phyloP scores from a whole-genome alignment of 2,329 filamentous ascomycete genomes.

The Coniosporium tulheliwenetii region DNA sequence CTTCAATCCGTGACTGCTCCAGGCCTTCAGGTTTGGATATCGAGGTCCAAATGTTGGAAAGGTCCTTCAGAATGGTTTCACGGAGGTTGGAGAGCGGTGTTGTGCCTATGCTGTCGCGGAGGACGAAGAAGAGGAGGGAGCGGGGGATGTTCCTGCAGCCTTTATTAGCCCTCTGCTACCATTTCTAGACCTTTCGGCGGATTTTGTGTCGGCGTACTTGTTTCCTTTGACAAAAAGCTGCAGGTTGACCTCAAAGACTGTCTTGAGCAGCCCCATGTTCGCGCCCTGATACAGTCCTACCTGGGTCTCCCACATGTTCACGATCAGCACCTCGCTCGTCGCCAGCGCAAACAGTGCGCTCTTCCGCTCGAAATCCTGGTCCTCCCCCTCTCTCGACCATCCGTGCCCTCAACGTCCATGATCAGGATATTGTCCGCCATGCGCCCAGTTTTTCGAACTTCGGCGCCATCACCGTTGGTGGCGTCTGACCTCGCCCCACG shows the following conservation, averaged over 20 bases:
- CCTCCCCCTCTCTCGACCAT: conserved; percentile 93
- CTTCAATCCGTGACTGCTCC: conserved; percentile 77
- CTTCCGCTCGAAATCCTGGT: conserved; percentile 98
- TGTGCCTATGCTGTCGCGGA: conserved; percentile 86
- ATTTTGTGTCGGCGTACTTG: conserved; percentile 43
- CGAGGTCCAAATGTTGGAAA: conserved; percentile 81
- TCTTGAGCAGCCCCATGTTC: conserved; percentile 97
- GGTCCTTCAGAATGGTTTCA: conserved; percentile 77
- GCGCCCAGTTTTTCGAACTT: conserved; percentile 14
- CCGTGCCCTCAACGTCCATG: conserved; percentile 98
- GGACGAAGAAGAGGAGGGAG: conserved; percentile 95
- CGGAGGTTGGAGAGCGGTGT: conserved; percentile 84
- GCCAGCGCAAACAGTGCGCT: conserved; percentile 93
- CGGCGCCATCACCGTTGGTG: conserved; percentile 27
- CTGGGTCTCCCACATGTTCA: conserved; percentile 99
- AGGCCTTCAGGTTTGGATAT: conserved; percentile 83
- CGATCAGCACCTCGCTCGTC: conserved; percentile 92
- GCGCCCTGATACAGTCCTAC: conserved; percentile 95
- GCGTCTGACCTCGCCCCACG: conserved; percentile 17
- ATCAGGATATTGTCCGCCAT: conserved; percentile 98
- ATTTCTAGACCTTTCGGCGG: conserved; percentile 1
- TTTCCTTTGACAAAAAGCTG: conserved; percentile 94
- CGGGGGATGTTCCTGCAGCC: conserved; percentile 58
- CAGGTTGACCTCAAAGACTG: conserved; percentile 96
- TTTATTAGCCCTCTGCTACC: conserved; percentile 7